phyloP scores from a whole-genome alignment of 352 stramenopile species.

The Phytophthora aleatoria region DNA sequence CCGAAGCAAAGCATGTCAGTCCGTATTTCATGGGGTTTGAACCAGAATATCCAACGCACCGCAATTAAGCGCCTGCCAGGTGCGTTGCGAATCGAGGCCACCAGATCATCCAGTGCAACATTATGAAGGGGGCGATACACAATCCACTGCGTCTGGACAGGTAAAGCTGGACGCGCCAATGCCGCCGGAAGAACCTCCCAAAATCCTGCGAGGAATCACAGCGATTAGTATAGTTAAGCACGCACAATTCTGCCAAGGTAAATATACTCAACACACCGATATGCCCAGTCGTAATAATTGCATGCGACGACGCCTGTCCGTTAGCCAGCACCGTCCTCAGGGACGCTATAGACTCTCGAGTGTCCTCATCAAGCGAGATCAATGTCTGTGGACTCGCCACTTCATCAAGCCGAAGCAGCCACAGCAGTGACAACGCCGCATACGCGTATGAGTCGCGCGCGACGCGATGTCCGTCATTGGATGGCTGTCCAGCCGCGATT shows the following conservation, averaged over 20 bases:
- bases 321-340: constrained; percentile 12
- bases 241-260: neutral
- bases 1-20: too few relatives aligned
- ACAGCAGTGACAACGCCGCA: constrained; percentile 49
- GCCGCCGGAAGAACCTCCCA: constrained; percentile 60
- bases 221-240: neutral
- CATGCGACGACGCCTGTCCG: constrained; percentile 15
- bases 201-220: constrained; percentile 31
- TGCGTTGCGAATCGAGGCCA: constrained; percentile 37
- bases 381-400: constrained; percentile 13
- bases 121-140: constrained; percentile 66
- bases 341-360: constrained; percentile 11
- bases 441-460: constrained; percentile 32
- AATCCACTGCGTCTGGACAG: constrained; percentile 52
- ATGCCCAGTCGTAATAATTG: constrained; percentile 55
- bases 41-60: constrained; percentile 26
- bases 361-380: constrained; percentile 21
- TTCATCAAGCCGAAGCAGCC: constrained; percentile 49
- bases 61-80: constrained; percentile 43
- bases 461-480: constrained; percentile 14
- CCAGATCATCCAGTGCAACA: constrained; percentile 40
- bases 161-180: constrained; percentile 34
- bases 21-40: too few relatives aligned
- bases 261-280: constrained; percentile 24
- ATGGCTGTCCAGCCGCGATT: constrained; percentile 23